These are phyloP conservation scores for Eimeria sp. DNA, from an alignment of 169 alveolate species.

Conservation along the genomic window DNA sequence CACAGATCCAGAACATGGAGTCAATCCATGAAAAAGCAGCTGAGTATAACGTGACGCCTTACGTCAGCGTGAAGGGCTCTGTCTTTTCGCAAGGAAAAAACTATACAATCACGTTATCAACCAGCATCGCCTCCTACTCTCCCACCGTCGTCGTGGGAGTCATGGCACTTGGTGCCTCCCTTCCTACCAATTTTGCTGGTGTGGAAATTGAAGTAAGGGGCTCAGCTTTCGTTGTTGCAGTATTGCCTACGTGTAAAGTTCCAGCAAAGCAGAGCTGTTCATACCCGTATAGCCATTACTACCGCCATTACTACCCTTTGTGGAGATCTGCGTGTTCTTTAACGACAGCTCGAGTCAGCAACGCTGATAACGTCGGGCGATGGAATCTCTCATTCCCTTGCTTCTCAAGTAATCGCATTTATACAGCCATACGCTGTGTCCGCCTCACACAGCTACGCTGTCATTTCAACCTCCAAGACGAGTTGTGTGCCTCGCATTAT, in stretches of 20 bases:
- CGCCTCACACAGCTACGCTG: conserved; percentile 18
- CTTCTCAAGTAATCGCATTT: conserved; percentile 39
- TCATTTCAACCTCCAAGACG: neutral
- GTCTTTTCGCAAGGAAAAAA: neutral
- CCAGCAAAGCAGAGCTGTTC: neutral
- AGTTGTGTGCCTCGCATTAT: neutral
- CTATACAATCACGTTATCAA: neutral
- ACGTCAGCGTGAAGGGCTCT: conserved; percentile 2
- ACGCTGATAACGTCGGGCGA: neutral
- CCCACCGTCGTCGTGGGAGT: conserved; percentile 2
- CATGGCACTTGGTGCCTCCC: conserved; percentile 26
- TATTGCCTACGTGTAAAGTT: neutral
- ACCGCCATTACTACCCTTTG: too few species aligned
- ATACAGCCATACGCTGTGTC: conserved; percentile 4
- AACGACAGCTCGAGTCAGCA: conserved; percentile 5
- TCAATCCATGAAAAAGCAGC: neutral
- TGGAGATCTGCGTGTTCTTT: neutral
- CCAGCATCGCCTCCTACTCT: neutral
- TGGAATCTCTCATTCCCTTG: conserved; percentile 3
- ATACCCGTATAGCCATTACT: too few species aligned
- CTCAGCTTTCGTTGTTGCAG: neutral
- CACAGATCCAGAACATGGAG: conserved; percentile 60
- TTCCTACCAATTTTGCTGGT: conserved; percentile 25
- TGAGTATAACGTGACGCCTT: conserved; percentile 24
- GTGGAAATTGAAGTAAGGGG: conserved; percentile 16